phyloP scores from a whole-genome alignment of 2,329 filamentous ascomycete genomes.

The Hypoxylon sp. region DNA sequence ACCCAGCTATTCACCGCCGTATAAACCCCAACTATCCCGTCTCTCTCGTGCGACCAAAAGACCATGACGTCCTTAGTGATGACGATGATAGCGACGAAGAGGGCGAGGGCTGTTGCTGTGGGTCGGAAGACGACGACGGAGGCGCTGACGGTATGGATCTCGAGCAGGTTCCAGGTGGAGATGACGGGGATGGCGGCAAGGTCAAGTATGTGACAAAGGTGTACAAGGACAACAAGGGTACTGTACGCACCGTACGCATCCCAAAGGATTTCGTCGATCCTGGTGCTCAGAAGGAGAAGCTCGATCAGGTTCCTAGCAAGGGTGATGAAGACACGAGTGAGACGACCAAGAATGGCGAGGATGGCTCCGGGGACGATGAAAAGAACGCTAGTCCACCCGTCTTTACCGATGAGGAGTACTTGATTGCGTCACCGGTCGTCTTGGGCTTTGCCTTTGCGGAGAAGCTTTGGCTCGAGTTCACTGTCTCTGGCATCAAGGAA shows the following conservation, averaged over 20 bases:
- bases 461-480: slow-evolving; percentile 92
- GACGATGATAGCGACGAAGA: slow-evolving; percentile 63
- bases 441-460: slow-evolving; percentile 90
- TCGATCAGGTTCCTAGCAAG: slow-evolving; percentile 65
- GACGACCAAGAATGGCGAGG: slow-evolving; percentile 37
- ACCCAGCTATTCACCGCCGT: slow-evolving; percentile 83
- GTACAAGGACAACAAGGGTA: slow-evolving; percentile 62
- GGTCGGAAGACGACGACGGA: slow-evolving; percentile 56
- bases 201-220: slow-evolving; percentile 67
- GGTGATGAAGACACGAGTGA: slow-evolving; percentile 28
- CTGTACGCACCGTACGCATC: slow-evolving; percentile 54
- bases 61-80: slow-evolving; percentile 72
- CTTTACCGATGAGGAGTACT: slow-evolving; percentile 86
- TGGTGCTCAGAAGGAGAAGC: slow-evolving; percentile 62
- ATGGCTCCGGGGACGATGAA: slow-evolving; percentile 47
- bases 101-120: slow-evolving; percentile 58
- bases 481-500: slow-evolving; percentile 81
- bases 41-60: slow-evolving; percentile 79
- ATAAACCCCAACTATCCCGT: slow-evolving; percentile 90
- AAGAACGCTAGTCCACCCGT: slow-evolving; percentile 58
- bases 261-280: slow-evolving; percentile 57
- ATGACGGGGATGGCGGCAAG: slow-evolving; percentile 57
- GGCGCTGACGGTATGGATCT: slow-evolving; percentile 22
- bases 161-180: slow-evolving; percentile 57
- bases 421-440: slow-evolving; percentile 87